These are phyloP conservation scores for Micromonas pusilla DNA, from an alignment of 139 green algal genomes.

Conservation along the genomic window DNA sequence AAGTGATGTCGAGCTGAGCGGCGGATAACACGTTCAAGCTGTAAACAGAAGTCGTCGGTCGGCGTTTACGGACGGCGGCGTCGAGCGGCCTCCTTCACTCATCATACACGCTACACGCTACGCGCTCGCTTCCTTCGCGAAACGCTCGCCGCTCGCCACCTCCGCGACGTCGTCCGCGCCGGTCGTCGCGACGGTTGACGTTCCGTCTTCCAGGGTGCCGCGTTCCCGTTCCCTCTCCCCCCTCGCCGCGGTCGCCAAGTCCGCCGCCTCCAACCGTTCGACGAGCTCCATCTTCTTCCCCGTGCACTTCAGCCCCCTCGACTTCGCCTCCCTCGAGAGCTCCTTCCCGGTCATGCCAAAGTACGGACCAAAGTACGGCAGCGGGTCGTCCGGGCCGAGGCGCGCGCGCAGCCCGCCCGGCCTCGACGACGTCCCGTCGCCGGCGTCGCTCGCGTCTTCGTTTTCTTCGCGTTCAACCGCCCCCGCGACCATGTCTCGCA, in stretches of 20 bases:
- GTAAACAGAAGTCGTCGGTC: no score
- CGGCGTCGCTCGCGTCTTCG: neutral
- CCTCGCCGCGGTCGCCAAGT: neutral
- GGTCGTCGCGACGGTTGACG: no score
- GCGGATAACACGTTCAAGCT: no score
- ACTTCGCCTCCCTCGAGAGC: neutral
- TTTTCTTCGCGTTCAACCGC: neutral
- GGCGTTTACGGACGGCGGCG: no score
- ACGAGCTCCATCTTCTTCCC: conserved; percentile 15
- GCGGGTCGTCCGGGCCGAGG: neutral
- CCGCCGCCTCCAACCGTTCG: neutral
- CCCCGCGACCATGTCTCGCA: neutral
- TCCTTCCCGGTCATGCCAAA: conserved; percentile 16
- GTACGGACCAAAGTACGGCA: conserved; percentile 25
- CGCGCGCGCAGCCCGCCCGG: neutral
- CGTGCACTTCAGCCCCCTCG: neutral
- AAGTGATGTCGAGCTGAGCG: no score
- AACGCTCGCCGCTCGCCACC: no score
- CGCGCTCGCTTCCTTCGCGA: no score
- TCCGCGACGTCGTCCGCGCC: no score
- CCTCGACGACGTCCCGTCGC: neutral
- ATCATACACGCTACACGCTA: no score
- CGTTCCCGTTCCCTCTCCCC: neutral
- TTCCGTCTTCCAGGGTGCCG: no score
- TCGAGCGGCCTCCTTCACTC: no score